Conservation (phyloP, 2,329 filamentous ascomycete species). For the Clonostachys chloroleuca region DNA sequence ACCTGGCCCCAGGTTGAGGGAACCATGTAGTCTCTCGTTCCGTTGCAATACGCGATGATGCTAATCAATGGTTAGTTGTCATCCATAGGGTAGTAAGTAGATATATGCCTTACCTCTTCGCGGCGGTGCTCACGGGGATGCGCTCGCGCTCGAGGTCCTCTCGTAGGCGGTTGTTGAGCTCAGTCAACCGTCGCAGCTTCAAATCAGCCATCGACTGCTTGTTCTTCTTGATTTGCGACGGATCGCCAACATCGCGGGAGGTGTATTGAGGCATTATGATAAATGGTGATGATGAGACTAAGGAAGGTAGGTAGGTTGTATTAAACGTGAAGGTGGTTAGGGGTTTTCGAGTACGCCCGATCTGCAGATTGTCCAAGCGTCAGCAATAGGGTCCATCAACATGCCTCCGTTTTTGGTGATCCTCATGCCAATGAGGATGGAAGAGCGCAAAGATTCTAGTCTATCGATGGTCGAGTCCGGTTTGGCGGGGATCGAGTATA, state of each 20-base stretch:
- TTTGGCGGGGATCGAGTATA: too few relatives aligned
- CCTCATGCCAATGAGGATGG: too few relatives aligned
- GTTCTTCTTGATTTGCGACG: slow-evolving; percentile 76
- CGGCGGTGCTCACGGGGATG: slow-evolving; percentile 92
- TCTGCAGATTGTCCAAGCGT: too few relatives aligned
- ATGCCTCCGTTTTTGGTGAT: too few relatives aligned
- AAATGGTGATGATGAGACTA: background rate
- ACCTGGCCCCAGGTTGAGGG: slow-evolving; percentile 94
- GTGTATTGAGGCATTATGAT: slow-evolving; percentile 61
- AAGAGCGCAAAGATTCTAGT: too few relatives aligned
- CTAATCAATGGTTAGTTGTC: slow-evolving; percentile 37
- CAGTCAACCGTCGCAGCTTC: slow-evolving; percentile 91
- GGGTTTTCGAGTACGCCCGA: too few relatives aligned
- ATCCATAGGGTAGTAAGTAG: background rate
- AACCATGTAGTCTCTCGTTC: slow-evolving; percentile 98
- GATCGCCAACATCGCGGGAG: slow-evolving; percentile 62
- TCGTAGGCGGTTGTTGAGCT: slow-evolving; percentile 92
- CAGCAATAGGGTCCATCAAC: too few relatives aligned
- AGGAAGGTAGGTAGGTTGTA: too few relatives aligned
- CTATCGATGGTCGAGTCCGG: too few relatives aligned
- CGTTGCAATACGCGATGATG: slow-evolving; percentile 97
- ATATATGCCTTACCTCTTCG: slow-evolving; percentile 63
- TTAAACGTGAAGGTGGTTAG: too few relatives aligned
- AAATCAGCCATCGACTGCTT: slow-evolving; percentile 99
- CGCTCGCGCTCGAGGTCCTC: slow-evolving; percentile 94